Evolutionary conservation across 371 early-diverging fungal genomes (phyloP).

Genomic region (Apophysomyces ossiformis): DNA sequence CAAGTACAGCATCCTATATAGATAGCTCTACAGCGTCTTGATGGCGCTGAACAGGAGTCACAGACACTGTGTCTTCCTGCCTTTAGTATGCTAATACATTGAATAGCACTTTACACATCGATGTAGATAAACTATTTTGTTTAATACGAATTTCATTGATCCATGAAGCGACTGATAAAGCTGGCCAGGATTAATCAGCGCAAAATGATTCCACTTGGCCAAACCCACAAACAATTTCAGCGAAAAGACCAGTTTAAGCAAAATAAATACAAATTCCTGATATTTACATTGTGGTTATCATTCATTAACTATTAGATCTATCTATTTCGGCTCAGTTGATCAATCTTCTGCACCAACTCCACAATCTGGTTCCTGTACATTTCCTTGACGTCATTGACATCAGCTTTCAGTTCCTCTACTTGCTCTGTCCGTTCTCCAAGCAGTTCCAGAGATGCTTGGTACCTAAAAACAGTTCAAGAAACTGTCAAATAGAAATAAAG

Average conservation of each 20-base stretch:
- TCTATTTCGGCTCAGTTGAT: conserved; percentile 21
- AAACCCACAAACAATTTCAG: too few species aligned
- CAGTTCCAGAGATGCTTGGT: conserved; percentile 81
- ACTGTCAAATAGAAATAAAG: conserved; percentile 14
- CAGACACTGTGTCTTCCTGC: too few species aligned
- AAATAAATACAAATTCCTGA: too few species aligned
- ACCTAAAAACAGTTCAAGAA: conserved; percentile 46
- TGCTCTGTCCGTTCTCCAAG: conserved; percentile 90
- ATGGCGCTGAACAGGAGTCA: too few species aligned
- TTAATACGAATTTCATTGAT: conserved; percentile 7
- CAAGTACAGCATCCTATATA: too few species aligned
- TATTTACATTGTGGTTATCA: too few species aligned
- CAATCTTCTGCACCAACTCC: conserved; percentile 64
- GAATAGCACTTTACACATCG: neutral
- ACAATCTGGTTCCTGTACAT: conserved; percentile 78
- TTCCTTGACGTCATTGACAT: conserved; percentile 81
- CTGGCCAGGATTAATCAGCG: too few species aligned
- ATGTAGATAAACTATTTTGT: neutral
- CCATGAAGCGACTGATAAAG: neutral
- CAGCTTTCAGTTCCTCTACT: conserved; percentile 81
- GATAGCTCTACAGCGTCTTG: too few species aligned
- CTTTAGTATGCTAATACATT: neutral
- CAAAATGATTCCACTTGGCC: too few species aligned
- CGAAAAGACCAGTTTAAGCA: too few species aligned
- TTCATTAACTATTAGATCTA: neutral